These are phyloP conservation scores for Stephanodiscus minutulus DNA, from an alignment of 108 stramenopile species.

Conservation along the genomic window DNA sequence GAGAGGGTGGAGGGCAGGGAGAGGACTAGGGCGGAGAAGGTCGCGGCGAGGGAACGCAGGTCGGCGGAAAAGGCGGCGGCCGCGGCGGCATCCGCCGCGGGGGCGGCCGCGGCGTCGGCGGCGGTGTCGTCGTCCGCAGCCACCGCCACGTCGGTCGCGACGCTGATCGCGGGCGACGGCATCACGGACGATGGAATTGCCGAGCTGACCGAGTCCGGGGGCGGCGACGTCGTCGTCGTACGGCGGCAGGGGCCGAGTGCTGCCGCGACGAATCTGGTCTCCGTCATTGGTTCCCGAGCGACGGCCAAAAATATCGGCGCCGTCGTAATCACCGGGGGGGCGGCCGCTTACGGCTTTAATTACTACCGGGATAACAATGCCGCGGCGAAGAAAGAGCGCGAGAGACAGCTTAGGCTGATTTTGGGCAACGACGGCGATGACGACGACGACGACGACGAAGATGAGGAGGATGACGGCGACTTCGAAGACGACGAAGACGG, in stretches of 20 bases:
- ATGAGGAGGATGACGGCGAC: constrained; percentile 35
- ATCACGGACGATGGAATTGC: constrained; percentile 20
- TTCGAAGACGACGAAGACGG: constrained; percentile 22
- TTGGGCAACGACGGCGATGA: constrained; percentile 60
- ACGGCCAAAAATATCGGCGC: constrained; percentile 52
- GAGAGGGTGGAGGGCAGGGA: constrained; percentile 28
- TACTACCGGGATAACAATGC: constrained; percentile 53
- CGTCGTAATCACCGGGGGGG: constrained; percentile 62
- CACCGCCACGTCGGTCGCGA: not conserved
- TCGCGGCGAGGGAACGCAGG: constrained; percentile 13
- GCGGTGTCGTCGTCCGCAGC: constrained; percentile 14
- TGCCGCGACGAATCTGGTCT: not conserved
- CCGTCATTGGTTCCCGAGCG: constrained; percentile 17
- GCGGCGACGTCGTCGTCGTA: not conserved
- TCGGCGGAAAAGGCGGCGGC: constrained; percentile 30
- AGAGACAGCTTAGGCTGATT: constrained; percentile 70
- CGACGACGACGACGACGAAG: constrained; percentile 41
- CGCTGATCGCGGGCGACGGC: not conserved
- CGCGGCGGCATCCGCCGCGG: constrained; percentile 28
- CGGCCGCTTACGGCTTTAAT: constrained; percentile 60
- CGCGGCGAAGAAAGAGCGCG: constrained; percentile 63
- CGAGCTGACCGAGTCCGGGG: constrained; percentile 4
- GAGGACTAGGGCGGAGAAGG: constrained; percentile 36
- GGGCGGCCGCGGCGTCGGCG: constrained; percentile 31
- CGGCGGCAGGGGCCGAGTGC: not conserved